These are phyloP conservation scores for Houttuynia cordata DNA, from an alignment of 164 flowering plant species.

Conservation along the genomic window DNA sequence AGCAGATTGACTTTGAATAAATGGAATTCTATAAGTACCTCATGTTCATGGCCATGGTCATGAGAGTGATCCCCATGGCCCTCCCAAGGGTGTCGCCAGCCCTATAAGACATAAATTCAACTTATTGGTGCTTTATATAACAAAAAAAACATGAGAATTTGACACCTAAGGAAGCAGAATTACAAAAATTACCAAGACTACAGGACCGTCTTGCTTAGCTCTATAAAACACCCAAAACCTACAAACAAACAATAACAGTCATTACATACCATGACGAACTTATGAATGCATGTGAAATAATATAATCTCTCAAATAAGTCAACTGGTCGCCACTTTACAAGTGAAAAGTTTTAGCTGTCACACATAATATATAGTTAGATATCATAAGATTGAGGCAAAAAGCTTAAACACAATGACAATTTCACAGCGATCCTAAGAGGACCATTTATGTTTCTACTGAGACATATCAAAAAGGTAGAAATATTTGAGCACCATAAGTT, in stretches of 20 bases:
- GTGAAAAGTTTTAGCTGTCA: no score
- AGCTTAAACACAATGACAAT: no score
- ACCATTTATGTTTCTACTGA: no score
- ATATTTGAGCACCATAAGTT: no score
- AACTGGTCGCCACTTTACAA: no score
- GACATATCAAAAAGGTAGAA: no score
- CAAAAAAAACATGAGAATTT: not conserved
- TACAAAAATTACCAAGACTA: conserved; percentile 23
- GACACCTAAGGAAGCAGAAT: not conserved
- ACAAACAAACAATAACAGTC: not conserved
- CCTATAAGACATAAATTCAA: conserved; percentile 27
- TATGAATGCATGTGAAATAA: not conserved
- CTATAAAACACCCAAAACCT: conserved; percentile 36
- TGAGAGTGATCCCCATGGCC: conserved; percentile 68
- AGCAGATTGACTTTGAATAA: no score
- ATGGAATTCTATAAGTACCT: conserved; percentile 8
- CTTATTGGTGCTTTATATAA: not conserved
- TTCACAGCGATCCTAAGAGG: no score
- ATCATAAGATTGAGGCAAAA: no score
- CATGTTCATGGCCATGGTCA: conserved; percentile 25
- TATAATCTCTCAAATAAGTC: no score
- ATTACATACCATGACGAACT: not conserved
- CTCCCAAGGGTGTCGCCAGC: conserved; percentile 92
- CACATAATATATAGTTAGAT: no score
- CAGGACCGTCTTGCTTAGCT: conserved; percentile 33